Base-by-base conservation (phyloP, 805 yeast species). In the Cyberlindnera mycetangii region DNA sequence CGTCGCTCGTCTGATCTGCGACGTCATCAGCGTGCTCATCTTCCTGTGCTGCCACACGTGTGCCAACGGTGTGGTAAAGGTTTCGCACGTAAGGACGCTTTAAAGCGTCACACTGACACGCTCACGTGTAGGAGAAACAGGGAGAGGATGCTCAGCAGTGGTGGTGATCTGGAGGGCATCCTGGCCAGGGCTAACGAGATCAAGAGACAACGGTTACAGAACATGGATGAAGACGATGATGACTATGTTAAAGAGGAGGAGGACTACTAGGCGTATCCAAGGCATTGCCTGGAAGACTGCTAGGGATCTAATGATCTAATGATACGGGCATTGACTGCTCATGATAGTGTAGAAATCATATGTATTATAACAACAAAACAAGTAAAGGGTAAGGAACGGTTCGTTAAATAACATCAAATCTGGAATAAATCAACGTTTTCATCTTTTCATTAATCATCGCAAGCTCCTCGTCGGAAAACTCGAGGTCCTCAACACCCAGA, bases 51-150 rank as follows among this genome's bases (percentile, higher is more conserved):
- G 8, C 90, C 92, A 1, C 83, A 86, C 57, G 78, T 84, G 37
- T 85, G 95, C 63, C 78, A 82, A 6, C 65, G 71, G 15, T 85
- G 95, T 67, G 88, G 87, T 30, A 85, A 85, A 58, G 90, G 93
- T 0, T 85, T 85, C 71, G 92, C 93, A 2, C 68, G 95, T 38
- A 84, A 83, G 55, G 95, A 85, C 64, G 93, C 93, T 0, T 68
- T 85, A 54, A 85, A 85, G 59, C 70, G 95, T 53, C 95, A 85
- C 61, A 70, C 71, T 44, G 84, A 83, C 40, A 85, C 95, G 0
- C 65, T 82, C 49, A 85, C 93, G 0, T 85, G 95, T 67, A 77
- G 76, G 51, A 60, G 93, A 44, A 85, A 85, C 58, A 75, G 87
- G 32, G 82, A 78, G 44, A 76, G 81, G 58, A 50, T 76, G 41